phyloP scores from a whole-genome alignment of 441 rosid species.

The Manihot esculenta region DNA sequence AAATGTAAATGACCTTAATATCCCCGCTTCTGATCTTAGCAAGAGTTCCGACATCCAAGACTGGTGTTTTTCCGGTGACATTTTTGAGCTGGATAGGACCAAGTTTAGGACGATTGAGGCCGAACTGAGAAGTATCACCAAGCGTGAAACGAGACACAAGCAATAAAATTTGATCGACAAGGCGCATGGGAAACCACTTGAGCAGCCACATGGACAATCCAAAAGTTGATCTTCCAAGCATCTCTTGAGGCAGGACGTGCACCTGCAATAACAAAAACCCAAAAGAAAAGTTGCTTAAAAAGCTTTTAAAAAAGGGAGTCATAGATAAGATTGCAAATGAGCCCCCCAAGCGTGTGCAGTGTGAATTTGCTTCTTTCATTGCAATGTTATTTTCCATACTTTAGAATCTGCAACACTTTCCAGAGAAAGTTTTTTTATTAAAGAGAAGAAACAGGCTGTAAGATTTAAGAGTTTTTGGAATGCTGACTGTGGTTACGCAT shows the following conservation, averaged over 20 bases:
- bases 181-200: conserved; percentile 63
- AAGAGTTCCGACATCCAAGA: conserved; percentile 73
- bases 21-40: conserved; percentile 62
- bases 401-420: conserved; percentile 22
- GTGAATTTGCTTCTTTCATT: conserved; percentile 11
- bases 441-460: conserved; percentile 3
- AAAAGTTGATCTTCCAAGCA: conserved; percentile 75
- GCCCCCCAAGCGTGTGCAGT: neutral
- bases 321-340: conserved; percentile 15
- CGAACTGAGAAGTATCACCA: conserved; percentile 59
- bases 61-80: conserved; percentile 73
- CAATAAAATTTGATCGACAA: conserved; percentile 64
- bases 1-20: conserved; percentile 51
- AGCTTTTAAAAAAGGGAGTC: neutral
- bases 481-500: conserved; percentile 38
- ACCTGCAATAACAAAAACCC: conserved; percentile 40
- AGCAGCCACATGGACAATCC: conserved; percentile 67
- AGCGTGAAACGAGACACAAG: conserved; percentile 48
- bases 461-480: conserved; percentile 15
- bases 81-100: conserved; percentile 74
- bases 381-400: conserved; percentile 12
- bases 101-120: conserved; percentile 58
- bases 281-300: conserved; percentile 1
- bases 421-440: conserved; percentile 6
- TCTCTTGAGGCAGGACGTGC: conserved; percentile 86